Base-by-base conservation (phyloP, 2,329 filamentous ascomycete genomes). In the Colletotrichum somersetense region DNA sequence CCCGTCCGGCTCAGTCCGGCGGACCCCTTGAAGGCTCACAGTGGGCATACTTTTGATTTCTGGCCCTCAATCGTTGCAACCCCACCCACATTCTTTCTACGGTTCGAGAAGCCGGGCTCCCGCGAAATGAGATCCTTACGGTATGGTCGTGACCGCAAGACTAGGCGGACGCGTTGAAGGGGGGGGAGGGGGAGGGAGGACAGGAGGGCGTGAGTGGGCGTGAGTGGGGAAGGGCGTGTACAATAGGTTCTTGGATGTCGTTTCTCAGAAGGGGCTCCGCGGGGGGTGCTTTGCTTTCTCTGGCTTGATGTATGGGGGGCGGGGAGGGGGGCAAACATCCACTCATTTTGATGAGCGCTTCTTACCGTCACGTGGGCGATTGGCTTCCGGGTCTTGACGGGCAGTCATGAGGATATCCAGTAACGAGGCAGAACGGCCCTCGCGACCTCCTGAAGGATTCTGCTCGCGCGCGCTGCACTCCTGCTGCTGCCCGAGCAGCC, bases 111-210 rank as follows among this genome's bases (percentile, higher is more conserved):
- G 59, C 59, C 59, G 44, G 33, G n/a, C 59, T 62, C 59, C 59
- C 59, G 59, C 59, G 59, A 62, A 62, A 62, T 62, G 59, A 62
- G 59, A 50, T 52, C 33, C n/a, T 62, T 50, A 16, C 30, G 44
- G 42, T 18, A 33, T 42, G 18, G 30, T 40, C 35, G 44, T 6
- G 30, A 26, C 38, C 23, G 57, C 57, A 42, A 44, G 23, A 10
- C 20, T 48, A 1, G 18, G 42, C 44, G 42, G 40, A 33, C 58
- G 44, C 44, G 30, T 50, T 38, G 30, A 62, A 26, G n/a, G n/a
- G n/a, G n/a, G n/a, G n/a, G n/a, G n/a, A n/a, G n/a, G n/a, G n/a
- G n/a, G n/a, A 7, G 35, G 46, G 30, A 20, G 42, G 42, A 33
- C 26, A 30, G 23, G 3, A 44, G 26, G 44, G 58, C 16, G 26